Evolutionary conservation across 768 basidiomycete species (phyloP).

Genomic region (Neoboletus subvelutipes): DNA sequence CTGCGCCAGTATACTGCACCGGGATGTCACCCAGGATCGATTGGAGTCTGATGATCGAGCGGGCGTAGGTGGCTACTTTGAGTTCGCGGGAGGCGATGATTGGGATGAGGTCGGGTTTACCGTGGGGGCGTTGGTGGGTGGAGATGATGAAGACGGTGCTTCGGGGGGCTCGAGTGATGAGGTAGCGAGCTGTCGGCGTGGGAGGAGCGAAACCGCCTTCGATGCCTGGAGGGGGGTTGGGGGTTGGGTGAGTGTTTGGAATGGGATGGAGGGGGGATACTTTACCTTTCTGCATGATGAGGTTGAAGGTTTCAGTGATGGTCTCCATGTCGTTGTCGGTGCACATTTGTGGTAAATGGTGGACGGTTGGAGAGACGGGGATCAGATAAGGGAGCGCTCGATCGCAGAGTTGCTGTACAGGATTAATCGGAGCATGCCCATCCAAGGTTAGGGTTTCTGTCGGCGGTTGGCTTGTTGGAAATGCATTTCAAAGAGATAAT

Average conservation of each 20-base stretch:
- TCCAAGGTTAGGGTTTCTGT: too few relatives aligned
- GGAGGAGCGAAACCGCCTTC: conserved; percentile 74
- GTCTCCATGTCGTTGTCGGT: background rate
- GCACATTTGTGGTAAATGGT: background rate
- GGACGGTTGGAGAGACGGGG: background rate
- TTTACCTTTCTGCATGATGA: conserved; percentile 9
- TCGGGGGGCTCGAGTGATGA: conserved; percentile 41
- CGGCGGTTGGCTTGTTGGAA: too few relatives aligned
- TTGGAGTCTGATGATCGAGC: conserved; percentile 41
- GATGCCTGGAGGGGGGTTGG: background rate
- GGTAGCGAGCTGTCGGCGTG: conserved; percentile 54
- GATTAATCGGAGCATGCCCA: too few relatives aligned
- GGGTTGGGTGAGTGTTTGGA: background rate
- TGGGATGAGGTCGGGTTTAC: conserved; percentile 43
- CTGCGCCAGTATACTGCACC: conserved; percentile 44
- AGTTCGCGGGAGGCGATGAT: conserved; percentile 39
- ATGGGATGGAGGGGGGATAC: background rate
- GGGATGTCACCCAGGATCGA: conserved; percentile 53
- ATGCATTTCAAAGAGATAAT: too few relatives aligned
- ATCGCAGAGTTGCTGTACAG: too few relatives aligned
- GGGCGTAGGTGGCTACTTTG: conserved; percentile 18
- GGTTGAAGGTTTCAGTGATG: conserved; percentile 1
- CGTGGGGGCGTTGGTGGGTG: conserved; percentile 47
- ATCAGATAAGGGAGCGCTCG: background rate
- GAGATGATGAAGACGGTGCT: conserved; percentile 44